phyloP scores from a whole-genome alignment of 306 rosid genomes.

The Inga oerstediana region DNA sequence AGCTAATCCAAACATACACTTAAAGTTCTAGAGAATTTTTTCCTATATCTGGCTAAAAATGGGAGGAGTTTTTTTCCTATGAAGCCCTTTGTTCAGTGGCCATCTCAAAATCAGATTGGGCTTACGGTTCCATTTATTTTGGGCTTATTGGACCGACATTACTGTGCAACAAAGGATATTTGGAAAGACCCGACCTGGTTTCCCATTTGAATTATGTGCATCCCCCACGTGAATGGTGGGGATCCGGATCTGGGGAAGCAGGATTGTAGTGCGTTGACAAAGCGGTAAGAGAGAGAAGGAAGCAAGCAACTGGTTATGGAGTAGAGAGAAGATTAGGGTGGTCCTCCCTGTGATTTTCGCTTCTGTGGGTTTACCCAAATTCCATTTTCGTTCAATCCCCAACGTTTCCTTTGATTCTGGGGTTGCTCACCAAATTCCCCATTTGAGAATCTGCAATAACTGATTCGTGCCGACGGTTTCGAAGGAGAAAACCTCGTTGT shows the following conservation, averaged over 20 bases:
- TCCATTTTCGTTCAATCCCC: neutral
- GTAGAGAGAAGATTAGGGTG: slow-evolving; percentile 4
- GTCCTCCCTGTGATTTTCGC: neutral
- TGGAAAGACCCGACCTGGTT: neutral
- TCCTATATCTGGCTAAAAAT: too few species aligned
- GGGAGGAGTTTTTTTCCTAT: too few species aligned
- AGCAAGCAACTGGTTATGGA: neutral
- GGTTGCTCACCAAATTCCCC: neutral
- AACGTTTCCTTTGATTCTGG: neutral
- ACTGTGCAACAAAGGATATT: neutral
- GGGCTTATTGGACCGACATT: neutral
- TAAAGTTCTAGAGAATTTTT: too few species aligned
- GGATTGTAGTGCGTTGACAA: neutral
- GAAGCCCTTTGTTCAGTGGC: neutral
- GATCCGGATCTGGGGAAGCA: slow-evolving; percentile 8
- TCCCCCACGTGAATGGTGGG: neutral
- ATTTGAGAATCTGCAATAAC: neutral
- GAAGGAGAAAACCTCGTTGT: neutral
- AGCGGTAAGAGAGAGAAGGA: neutral
- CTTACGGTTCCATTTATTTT: too few species aligned
- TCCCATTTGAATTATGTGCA: neutral
- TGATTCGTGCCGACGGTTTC: neutral
- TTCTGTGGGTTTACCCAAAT: neutral
- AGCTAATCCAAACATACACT: too few species aligned
- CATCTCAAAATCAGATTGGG: neutral